phyloP scores from a whole-genome alignment of 768 basidiomycete species.

The Butyriboletus loyo region DNA sequence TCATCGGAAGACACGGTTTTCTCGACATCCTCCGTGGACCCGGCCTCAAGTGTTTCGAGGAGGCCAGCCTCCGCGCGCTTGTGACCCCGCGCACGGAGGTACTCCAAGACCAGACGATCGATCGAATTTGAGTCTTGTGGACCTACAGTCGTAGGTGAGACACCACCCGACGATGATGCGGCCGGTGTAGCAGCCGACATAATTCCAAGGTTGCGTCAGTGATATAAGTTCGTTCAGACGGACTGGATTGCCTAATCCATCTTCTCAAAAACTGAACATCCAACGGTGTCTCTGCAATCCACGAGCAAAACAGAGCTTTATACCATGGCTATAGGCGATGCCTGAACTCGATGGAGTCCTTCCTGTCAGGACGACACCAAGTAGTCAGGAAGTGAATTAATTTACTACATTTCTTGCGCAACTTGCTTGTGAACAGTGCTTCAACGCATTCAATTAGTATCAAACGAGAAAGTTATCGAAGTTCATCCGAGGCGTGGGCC shows the following conservation, averaged over 20 bases:
- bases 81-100: conserved; percentile 46
- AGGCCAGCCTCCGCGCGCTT: conserved; percentile 43
- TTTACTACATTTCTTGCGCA: no score
- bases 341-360: background rate
- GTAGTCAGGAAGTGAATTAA: no score
- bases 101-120: conserved; percentile 47
- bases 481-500: background rate
- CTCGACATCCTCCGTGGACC: conserved; percentile 32
- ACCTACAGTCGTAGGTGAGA: conserved; percentile 29
- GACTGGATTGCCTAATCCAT: background rate
- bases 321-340: background rate
- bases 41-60: conserved; percentile 37
- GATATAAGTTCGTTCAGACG: background rate
- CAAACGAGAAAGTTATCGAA: no score
- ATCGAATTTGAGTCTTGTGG: conserved; percentile 31
- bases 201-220: background rate
- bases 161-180: conserved; percentile 32
- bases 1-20: conserved; percentile 47
- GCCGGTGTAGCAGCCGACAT: conserved; percentile 35
- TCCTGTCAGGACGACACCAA: background rate
- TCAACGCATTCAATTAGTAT: no score
- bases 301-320: background rate
- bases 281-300: background rate
- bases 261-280: no score
- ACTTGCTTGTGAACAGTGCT: no score